These are phyloP conservation scores for Fusarium lyarnte DNA, from an alignment of 2,329 filamentous ascomycete genomes.

Conservation along the genomic window DNA sequence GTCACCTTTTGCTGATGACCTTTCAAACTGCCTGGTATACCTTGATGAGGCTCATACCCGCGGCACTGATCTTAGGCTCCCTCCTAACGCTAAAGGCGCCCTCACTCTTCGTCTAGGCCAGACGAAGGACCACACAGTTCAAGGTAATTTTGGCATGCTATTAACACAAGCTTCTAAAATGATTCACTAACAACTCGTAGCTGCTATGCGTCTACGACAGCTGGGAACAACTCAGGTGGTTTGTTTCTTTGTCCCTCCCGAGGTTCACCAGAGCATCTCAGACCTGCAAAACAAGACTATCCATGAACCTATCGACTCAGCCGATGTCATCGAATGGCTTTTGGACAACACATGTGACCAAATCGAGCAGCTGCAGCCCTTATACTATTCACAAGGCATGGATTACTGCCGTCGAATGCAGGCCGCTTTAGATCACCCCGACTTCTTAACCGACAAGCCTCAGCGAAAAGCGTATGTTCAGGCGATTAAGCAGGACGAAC, in stretches of 20 bases:
- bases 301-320: slow-evolving; percentile 36
- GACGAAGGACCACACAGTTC: slow-evolving; percentile 66
- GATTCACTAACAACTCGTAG: slow-evolving; percentile 45
- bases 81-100: slow-evolving; percentile 57
- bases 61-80: slow-evolving; percentile 68
- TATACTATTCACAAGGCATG: slow-evolving; percentile 68
- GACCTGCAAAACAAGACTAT: slow-evolving; percentile 50
- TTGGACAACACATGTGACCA: slow-evolving; percentile 69
- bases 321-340: slow-evolving; percentile 59
- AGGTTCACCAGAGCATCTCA: slow-evolving; percentile 70
- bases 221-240: slow-evolving; percentile 64
- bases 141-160: slow-evolving; percentile 49
- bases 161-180: too few species aligned
- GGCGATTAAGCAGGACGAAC: slow-evolving; percentile 58
- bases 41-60: slow-evolving; percentile 58
- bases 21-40: slow-evolving; percentile 57
- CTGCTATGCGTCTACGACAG: slow-evolving; percentile 71
- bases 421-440: slow-evolving; percentile 54
- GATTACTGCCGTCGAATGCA: slow-evolving; percentile 68
- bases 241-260: slow-evolving; percentile 64
- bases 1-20: slow-evolving; percentile 34
- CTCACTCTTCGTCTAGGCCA: slow-evolving; percentile 66
- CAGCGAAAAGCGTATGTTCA: slow-evolving; percentile 51
- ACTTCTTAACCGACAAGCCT: slow-evolving; percentile 51
- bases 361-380: slow-evolving; percentile 66